Conservation (phyloP, 306 rosid genomes). For the Prunus fruticosa region DNA sequence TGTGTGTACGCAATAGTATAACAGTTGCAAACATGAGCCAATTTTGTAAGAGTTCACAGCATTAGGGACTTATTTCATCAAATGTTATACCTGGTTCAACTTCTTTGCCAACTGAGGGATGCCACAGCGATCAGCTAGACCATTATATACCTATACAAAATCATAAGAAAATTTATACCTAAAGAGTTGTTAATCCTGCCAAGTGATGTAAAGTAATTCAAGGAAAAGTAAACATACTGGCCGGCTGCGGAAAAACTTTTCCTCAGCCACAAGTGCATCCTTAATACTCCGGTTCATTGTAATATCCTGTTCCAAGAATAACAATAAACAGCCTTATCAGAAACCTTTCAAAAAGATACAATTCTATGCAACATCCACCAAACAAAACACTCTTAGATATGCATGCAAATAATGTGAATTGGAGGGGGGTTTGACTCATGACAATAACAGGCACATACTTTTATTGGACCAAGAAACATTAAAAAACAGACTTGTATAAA, state of each 20-base stretch:
- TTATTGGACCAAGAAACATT: not conserved
- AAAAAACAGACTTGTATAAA: not conserved
- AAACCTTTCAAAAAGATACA: not conserved
- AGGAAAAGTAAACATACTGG: slow-evolving; percentile 63
- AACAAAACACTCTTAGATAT: not conserved
- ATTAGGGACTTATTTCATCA: slow-evolving; percentile 6
- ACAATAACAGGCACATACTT: not conserved
- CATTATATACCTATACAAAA: slow-evolving; percentile 69
- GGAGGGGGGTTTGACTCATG: not conserved
- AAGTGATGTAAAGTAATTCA: slow-evolving; percentile 10
- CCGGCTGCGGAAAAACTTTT: slow-evolving; percentile 83
- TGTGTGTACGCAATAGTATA: not conserved
- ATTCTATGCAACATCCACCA: not conserved
- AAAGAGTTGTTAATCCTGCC: slow-evolving; percentile 7
- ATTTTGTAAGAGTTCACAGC: not conserved
- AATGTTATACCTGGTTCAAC: slow-evolving; percentile 80
- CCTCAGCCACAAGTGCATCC: slow-evolving; percentile 93
- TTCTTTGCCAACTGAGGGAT: slow-evolving; percentile 94
- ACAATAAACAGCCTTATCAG: slow-evolving; percentile 26
- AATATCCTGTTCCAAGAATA: slow-evolving; percentile 67
- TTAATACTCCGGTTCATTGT: slow-evolving; percentile 75
- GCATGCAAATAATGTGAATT: not conserved
- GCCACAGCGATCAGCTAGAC: slow-evolving; percentile 90
- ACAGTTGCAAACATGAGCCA: not conserved
- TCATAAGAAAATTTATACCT: slow-evolving; percentile 20